These are phyloP conservation scores for Pelargonium australe DNA, from an alignment of 441 rosid species.

Conservation along the genomic window DNA sequence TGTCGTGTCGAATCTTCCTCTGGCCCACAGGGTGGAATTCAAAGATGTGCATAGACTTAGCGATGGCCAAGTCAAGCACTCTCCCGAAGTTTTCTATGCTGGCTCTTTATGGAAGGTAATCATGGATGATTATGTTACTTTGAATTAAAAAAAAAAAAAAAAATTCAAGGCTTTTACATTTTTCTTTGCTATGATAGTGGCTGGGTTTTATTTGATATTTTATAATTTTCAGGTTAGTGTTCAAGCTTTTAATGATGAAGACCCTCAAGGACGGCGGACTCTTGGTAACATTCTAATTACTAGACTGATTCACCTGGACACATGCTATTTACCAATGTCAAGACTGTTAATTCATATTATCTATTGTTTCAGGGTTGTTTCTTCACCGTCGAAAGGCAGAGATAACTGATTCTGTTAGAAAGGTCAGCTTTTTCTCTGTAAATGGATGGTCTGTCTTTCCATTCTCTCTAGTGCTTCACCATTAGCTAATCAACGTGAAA, in stretches of 20 bases:
- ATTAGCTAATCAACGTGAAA: not conserved
- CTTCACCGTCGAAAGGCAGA: constrained; percentile 91
- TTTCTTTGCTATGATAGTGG: not conserved
- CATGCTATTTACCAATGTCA: not conserved
- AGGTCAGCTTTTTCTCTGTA: constrained; percentile 37
- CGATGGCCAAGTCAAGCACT: constrained; percentile 96
- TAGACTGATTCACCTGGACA: constrained; percentile 9
- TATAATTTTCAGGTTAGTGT: constrained; percentile 63
- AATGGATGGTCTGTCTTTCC: not conserved
- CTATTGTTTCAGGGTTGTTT: constrained; percentile 59
- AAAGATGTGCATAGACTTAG: constrained; percentile 77
- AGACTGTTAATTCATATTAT: not conserved
- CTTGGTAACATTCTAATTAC: constrained; percentile 46
- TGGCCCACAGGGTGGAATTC: constrained; percentile 64
- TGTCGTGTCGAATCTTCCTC: constrained; percentile 20
- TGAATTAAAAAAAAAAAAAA: not conserved
- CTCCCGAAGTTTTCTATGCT: constrained; percentile 81
- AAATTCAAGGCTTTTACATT: not conserved
- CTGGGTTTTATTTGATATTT: constrained; percentile 15
- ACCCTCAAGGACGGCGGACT: constrained; percentile 94
- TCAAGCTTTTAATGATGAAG: constrained; percentile 91
- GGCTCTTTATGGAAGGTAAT: constrained; percentile 97
- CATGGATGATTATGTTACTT: not conserved
- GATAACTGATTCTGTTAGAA: constrained; percentile 55
- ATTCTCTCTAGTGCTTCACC: not conserved